phyloP scores from a whole-genome alignment of 495 filamentous ascomycete species.

The Neurospora sp. region DNA sequence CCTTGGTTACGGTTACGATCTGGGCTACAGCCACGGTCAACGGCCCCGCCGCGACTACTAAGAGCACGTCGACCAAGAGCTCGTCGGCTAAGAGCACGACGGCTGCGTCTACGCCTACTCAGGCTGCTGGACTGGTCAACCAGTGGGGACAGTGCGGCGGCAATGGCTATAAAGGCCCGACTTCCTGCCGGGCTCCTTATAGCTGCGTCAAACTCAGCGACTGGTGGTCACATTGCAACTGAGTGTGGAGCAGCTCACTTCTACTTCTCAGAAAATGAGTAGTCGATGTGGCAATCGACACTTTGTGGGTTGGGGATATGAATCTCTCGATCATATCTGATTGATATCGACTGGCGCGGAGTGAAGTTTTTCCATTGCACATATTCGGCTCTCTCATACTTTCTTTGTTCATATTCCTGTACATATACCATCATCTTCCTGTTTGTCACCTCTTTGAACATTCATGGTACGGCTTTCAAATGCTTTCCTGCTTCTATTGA shows the following conservation, averaged over 20 bases:
- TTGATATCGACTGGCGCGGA: neutral
- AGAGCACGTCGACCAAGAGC: neutral
- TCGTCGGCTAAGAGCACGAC: neutral
- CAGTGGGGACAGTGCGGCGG: conserved; percentile 37
- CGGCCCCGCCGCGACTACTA: neutral
- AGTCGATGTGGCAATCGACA: neutral
- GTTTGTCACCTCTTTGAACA: neutral
- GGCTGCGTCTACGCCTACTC: neutral
- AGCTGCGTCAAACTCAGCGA: conserved; percentile 14
- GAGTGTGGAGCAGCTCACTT: neutral
- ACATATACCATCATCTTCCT: neutral
- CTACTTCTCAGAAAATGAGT: neutral
- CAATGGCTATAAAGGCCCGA: conserved; percentile 25
- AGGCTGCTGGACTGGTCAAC: conserved; percentile 10
- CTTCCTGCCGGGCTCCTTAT: conserved; percentile 26
- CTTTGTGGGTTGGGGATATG: neutral
- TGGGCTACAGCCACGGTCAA: conserved; percentile 1
- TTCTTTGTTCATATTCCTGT: neutral
- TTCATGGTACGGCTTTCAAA: neutral
- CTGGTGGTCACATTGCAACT: conserved; percentile 28
- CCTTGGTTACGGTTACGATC: neutral
- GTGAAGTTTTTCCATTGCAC: neutral
- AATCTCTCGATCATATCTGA: neutral
- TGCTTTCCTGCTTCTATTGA: neutral
- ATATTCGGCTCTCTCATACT: neutral